Conservation (phyloP, 1,139 yeast genomes). For the Wickerhamiella pararugosa region DNA sequence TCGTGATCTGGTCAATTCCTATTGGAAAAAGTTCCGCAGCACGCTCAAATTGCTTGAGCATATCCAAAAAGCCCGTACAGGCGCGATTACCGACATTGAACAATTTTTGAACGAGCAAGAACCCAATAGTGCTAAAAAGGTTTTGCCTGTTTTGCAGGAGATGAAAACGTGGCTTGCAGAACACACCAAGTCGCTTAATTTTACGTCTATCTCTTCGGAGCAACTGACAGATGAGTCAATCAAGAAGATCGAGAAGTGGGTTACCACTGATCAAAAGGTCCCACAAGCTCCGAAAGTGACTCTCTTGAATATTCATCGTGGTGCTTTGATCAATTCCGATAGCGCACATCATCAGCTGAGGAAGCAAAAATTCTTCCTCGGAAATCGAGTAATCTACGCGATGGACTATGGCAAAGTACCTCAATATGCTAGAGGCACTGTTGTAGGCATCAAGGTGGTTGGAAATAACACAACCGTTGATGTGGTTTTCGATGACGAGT, state of each 20-base stretch:
- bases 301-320: slow-evolving; percentile 71
- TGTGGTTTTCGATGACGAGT: slow-evolving; percentile 68
- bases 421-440: slow-evolving; percentile 76
- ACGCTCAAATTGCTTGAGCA: slow-evolving; percentile 2
- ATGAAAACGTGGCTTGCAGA: slow-evolving; percentile 39
- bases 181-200: slow-evolving; percentile 37
- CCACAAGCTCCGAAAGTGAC: slow-evolving; percentile 34
- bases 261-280: slow-evolving; percentile 34
- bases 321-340: slow-evolving; percentile 66
- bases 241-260: slow-evolving; percentile 49
- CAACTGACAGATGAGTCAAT: slow-evolving; percentile 56
- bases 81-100: slow-evolving; percentile 6
- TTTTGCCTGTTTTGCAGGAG: background rate
- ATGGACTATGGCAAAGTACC: slow-evolving; percentile 88
- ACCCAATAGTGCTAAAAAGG: background rate
- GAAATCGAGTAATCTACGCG: slow-evolving; percentile 80
- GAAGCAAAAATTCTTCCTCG: slow-evolving; percentile 64
- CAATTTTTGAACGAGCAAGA: background rate
- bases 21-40: slow-evolving; percentile 22
- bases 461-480: slow-evolving; percentile 45
- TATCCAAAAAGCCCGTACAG: background rate
- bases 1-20: slow-evolving; percentile 46
- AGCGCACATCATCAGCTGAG: slow-evolving; percentile 59
- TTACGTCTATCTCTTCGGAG: slow-evolving; percentile 67
- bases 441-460: slow-evolving; percentile 57